Evolutionary conservation across 2,329 filamentous ascomycete genomes (phyloP), one percentile per base, ranked within the genome.

Genomic region (Fusarium marasasianum): DNA sequence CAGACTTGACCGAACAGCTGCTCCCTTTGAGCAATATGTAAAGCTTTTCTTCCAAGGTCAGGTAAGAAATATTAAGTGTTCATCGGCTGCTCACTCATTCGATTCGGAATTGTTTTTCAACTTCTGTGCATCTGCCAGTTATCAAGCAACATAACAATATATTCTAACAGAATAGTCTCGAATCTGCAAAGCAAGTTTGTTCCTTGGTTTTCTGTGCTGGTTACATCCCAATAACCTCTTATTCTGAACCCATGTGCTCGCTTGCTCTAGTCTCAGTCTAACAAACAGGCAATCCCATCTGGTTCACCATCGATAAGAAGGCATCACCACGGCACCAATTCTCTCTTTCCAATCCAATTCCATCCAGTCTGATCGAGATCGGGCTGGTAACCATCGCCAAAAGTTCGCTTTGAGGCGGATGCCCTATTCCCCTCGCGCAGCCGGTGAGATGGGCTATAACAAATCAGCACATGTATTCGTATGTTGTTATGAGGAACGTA

Each of bases 381-480:
- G 67, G 62, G 58, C 59, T 35, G 79, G 76, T 62, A 79, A 51
- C 82, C 82, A 83, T 58, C 79, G 77, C 80, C 79, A 82, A 43
- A 76, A 71, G 48, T 79, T 77, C 58, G 77, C 75, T 57, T 71
- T 79, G 41, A 79, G 74, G 68, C 79, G 81, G 76, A 77, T 70
- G 63, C 78, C 79, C 86, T 87, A 87, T 73, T 86, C 81, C 72
- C 82, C 83, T 66, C 77, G 74, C 71, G 83, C 83, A 57, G 77
- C 78, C 22, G 85, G 81, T 48, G 74, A 69, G 56, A 88, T 86
- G 11, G 87, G 81, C 84, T 84, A 43, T 37, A 26, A 5, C 10
- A 53, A 58, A 45, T 77, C 35, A 77, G 50, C 5, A 54, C 17
- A 35, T 6, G 12, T 18, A 31, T 24, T 15, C 6, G 8, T 26